Conservation (phyloP, 1,284 basidiomycete species). For the Heterobasidion annosum region DNA sequence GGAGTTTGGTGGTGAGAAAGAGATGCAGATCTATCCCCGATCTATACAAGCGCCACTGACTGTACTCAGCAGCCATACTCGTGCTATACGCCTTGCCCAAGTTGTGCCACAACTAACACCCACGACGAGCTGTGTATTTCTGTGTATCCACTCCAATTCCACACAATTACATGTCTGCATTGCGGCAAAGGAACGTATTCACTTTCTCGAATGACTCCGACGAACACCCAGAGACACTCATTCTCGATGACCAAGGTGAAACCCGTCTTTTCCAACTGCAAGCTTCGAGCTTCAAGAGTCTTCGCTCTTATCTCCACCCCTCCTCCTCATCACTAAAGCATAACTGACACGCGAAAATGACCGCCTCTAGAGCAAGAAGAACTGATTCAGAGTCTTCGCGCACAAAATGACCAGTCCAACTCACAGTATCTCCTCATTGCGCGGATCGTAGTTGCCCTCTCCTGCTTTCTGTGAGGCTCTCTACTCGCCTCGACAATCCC, state of each 20-base stretch:
- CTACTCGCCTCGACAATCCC: neutral
- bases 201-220: slow-evolving; percentile 1
- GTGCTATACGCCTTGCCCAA: no score
- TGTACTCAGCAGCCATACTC: neutral
- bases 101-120: no score
- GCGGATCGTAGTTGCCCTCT: slow-evolving; percentile 30
- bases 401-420: slow-evolving; percentile 29
- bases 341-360: no score
- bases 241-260: slow-evolving; percentile 10
- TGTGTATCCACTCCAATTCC: neutral
- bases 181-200: slow-evolving; percentile 7
- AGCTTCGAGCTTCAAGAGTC: no score
- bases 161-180: neutral
- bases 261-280: neutral
- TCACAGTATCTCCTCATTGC: slow-evolving; percentile 25
- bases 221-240: neutral
- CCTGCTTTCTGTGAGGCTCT: slow-evolving; percentile 33
- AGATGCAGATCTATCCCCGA: neutral
- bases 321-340: no score
- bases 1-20: neutral
- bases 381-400: slow-evolving; percentile 32
- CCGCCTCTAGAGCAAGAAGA: slow-evolving; percentile 40
- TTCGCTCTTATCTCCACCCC: no score
- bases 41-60: neutral
- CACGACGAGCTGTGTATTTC: neutral